Evolutionary conservation across 805 yeast species (phyloP), one percentile per base, ranked within the genome.

Genomic region (Barnettozyma pratensis): DNA sequence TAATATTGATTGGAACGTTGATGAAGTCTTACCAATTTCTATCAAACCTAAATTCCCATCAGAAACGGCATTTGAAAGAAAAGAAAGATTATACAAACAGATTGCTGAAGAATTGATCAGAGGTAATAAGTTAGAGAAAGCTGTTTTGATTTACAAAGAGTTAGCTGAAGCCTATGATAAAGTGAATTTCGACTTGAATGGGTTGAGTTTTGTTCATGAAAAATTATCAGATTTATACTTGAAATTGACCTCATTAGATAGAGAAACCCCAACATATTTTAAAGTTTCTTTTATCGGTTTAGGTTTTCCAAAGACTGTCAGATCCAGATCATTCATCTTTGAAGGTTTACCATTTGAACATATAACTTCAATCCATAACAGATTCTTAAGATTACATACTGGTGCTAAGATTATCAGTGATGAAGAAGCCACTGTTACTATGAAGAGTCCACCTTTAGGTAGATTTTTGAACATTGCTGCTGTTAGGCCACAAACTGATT

Each of bases 271-370:
- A 28, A 81, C 89, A 6, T 89, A 77, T 64, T 89, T 87, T 73
- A 77, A 84, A 61, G 88, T 89, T 47, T 76, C 86, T 25, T 88
- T 85, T 60, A 77, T 86, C 62, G 97, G 97, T 12, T 77, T 75
- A 45, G 96, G 96, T 3, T 89, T 89, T 74, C 96, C 96, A 7
- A 72, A 71, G 32, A 77, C 90, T 36, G 75, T 86, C 42, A 73
- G 96, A 59, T 86, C 87, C 42, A 80, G 84, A 59, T 82, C 81
- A 51, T 89, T 84, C 62, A 85, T 89, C 45, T 87, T 83, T 61
- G 96, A 89, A 67, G 96, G 96, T 6, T 72, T 80, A 46, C 89
- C 96, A 31, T 89, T 86, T 68, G 97, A 89, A 63, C 94, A 87
- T 64, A 82, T 89, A 50, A 81, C 90, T 2, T 82, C 92, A 4